Evolutionary conservation across 1,284 basidiomycete genomes (phyloP), one percentile per base, ranked within the genome.

Genomic region (Exobasidium rhododendri): DNA sequence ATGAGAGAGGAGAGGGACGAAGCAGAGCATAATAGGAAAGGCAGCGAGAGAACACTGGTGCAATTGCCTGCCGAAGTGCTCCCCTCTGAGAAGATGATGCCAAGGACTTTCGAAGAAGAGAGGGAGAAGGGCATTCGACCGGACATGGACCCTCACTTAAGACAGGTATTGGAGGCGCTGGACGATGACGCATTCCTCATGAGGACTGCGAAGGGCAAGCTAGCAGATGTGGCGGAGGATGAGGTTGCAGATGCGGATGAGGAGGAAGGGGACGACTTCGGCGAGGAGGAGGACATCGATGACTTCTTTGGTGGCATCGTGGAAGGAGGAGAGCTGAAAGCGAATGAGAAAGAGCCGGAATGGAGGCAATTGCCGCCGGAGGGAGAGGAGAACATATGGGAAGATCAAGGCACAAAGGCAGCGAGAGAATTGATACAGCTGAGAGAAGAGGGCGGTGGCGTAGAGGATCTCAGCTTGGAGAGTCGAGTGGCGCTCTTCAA

Each of bases 61-160:
- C 61, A 70, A 50, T 46, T 47, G 26, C 52, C 58, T 0, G 45
- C 46, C 4, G 52, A 77, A 43, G 65, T 66, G 40, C 82, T 96
- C 43, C 91, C 92, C 2, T 84, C 85, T n/a, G 89, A 89, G 59
- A 60, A 66, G 22, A 63, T 71, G 20, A 65, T 74, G 47, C 68
- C 71, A 1, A 46, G 60, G 26, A 57, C 56, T 45, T 62, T 57
- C 32, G 55, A 51, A 20, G 28, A 46, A 26, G 43, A 62, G 22
- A 56, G 57, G 5, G 59, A 75, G 51, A 84, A 88, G 32, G 94
- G 96, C 0, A 88, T 98, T 65, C 90, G 92, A 77, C 96, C 93
- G 0, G 92, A 97, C 74, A 92, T 99, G 90, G 91, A 99, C 80
- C 92, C 92, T 3, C 92, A 94, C 81, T 83, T 98, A 35, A 85